Evolutionary conservation across 345 rosid species (phyloP).

Genomic region (Eutrema yunnanense): DNA sequence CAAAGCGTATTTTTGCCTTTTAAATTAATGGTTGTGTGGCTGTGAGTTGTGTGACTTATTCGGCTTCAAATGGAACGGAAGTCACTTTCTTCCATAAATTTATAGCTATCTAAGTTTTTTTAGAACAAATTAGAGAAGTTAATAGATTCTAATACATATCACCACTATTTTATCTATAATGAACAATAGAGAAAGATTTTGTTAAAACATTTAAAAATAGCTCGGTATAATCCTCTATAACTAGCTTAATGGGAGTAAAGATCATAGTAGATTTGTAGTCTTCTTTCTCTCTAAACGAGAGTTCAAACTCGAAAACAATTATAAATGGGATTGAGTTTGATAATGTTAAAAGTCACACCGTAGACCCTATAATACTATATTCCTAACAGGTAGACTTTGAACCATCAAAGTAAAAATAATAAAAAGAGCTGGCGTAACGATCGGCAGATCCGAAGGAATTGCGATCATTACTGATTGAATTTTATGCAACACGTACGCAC

Average conservation of each 20-base stretch:
- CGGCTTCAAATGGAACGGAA: neutral
- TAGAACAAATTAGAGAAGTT: neutral
- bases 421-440: constrained; percentile 1
- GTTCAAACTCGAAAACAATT: neutral
- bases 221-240: neutral
- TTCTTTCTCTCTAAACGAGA: neutral
- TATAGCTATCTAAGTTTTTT: no score
- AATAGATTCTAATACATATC: neutral
- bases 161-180: neutral
- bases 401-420: constrained; percentile 9
- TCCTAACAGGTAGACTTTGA: neutral
- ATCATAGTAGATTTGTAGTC: neutral
- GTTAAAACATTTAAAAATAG: neutral
- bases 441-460: constrained; percentile 19
- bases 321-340: neutral
- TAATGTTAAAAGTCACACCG: neutral
- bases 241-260: neutral
- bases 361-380: neutral
- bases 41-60: neutral
- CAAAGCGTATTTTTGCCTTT: no score
- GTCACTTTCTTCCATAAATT: no score
- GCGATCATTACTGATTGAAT: constrained; percentile 4
- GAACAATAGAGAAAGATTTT: neutral
- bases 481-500: constrained; percentile 1
- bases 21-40: neutral